Evolutionary conservation across 345 rosid genomes (phyloP), one percentile per base, ranked within the genome.

Genomic region (Melaleuca quinquenervia): DNA sequence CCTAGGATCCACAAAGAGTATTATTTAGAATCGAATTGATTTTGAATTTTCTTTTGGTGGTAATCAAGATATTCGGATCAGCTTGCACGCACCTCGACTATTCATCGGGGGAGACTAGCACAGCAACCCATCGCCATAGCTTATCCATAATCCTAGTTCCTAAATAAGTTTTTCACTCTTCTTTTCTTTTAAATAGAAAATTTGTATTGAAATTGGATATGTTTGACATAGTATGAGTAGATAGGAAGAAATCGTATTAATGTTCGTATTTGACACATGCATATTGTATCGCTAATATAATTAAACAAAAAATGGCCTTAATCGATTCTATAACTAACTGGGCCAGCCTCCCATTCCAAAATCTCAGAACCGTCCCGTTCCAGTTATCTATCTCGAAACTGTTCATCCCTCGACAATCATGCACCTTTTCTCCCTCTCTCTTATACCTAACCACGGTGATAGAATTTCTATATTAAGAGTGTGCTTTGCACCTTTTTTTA

Each of bases 361-460:
- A 13, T 3, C n/a, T n/a, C n/a, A n/a, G n/a, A n/a, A n/a, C n/a
- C n/a, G n/a, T n/a, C n/a, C n/a, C n/a, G n/a, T n/a, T n/a, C n/a
- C 16, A 3, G 4, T 8, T 58, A 12, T 3, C 70, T n/a, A 9
- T 56, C 29, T 11, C 5, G 14, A 56, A 1, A 1, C 6, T 12
- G 5, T n/a, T 58, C 32, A 58, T 12, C 16, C 32, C 16, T 58
- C 0, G 0, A 6, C 1, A 4, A 1, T 58, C 18, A n/a, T 26
- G 4, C 2, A 8, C 36, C 0, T 6, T 0, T 3, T 24, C 1
- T 13, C 14, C 14, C 52, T 51, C 18, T 51, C 52, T 51, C 52
- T 51, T 16, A 0, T 14, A 13, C 20, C 14, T 15, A 51, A 6
- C 20, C 5, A 6, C 27, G 0, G 41, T 60, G 8, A 13, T 60